Conservation (phyloP, 2,329 filamentous ascomycete genomes). For the Verruconis gallopava region DNA sequence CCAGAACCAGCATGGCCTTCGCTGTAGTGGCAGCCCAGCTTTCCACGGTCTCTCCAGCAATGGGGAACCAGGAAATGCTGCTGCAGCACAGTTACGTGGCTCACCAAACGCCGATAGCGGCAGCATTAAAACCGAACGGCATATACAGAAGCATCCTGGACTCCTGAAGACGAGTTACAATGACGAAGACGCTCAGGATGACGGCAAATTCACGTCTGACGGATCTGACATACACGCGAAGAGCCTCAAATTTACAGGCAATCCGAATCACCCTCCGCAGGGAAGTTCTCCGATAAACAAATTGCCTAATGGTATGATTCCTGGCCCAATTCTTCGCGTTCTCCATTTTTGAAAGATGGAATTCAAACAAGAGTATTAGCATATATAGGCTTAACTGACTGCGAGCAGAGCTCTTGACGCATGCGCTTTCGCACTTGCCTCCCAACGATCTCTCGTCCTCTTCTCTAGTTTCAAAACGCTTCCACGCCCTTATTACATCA, state of each 20-base stretch:
- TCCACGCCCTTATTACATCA: conserved; percentile 75
- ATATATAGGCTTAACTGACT: background rate
- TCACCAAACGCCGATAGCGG: conserved; percentile 13
- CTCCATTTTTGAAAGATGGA: background rate
- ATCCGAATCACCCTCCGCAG: conserved; percentile 10
- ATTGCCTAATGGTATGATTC: conserved; percentile 74
- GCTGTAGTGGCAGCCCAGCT: conserved; percentile 31
- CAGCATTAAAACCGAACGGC: conserved; percentile 9
- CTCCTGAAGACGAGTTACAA: conserved; percentile 12
- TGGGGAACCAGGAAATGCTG: background rate
- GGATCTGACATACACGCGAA: conserved; percentile 33
- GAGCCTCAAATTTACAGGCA: conserved; percentile 34
- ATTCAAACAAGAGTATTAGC: background rate
- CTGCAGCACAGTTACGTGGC: conserved; percentile 15
- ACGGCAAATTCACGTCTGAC: conserved; percentile 29
- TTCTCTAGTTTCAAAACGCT: conserved; percentile 74
- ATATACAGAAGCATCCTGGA: conserved; percentile 16
- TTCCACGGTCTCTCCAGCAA: conserved; percentile 30
- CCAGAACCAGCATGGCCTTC: conserved; percentile 51
- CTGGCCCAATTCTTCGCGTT: no score
- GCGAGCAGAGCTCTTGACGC: conserved; percentile 70
- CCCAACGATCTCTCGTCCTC: conserved; percentile 72
- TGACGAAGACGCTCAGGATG: conserved; percentile 33
- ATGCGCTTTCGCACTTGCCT: conserved; percentile 79
- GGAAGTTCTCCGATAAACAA: conserved; percentile 36